Conservation (phyloP, 73 alveolate genomes). For the Paramecium octaurelia region DNA sequence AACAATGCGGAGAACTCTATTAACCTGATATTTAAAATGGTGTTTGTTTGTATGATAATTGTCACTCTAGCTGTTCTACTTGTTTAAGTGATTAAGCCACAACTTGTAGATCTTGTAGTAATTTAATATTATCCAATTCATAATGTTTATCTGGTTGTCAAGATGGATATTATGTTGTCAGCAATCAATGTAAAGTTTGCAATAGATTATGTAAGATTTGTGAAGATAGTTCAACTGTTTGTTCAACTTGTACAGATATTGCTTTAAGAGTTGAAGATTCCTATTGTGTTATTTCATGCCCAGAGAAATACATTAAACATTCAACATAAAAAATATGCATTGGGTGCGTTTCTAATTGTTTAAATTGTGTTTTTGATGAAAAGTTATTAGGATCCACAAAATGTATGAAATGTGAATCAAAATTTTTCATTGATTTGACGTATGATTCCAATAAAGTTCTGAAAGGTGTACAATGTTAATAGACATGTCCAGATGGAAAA, state of each 20-base stretch:
- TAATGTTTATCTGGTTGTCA: background rate
- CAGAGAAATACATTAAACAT: background rate
- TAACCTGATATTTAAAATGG: background rate
- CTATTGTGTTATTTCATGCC: background rate
- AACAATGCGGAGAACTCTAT: background rate
- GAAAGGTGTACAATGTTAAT: background rate
- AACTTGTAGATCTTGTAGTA: background rate
- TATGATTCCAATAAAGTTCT: background rate
- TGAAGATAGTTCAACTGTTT: background rate
- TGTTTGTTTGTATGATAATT: background rate
- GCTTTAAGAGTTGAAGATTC: background rate
- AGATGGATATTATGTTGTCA: background rate
- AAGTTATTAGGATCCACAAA: background rate
- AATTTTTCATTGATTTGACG: background rate
- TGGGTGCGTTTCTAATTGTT: background rate
- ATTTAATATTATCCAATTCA: background rate
- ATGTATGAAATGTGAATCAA: background rate
- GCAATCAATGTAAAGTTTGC: background rate
- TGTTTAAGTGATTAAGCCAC: background rate
- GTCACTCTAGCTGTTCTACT: background rate
- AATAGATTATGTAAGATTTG: background rate
- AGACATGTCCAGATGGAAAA: background rate
- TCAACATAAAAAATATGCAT: background rate
- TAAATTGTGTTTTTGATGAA: background rate
- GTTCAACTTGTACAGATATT: background rate